Evolutionary conservation across 306 rosid genomes (phyloP).

Genomic region (Lathyrus aphaca): DNA sequence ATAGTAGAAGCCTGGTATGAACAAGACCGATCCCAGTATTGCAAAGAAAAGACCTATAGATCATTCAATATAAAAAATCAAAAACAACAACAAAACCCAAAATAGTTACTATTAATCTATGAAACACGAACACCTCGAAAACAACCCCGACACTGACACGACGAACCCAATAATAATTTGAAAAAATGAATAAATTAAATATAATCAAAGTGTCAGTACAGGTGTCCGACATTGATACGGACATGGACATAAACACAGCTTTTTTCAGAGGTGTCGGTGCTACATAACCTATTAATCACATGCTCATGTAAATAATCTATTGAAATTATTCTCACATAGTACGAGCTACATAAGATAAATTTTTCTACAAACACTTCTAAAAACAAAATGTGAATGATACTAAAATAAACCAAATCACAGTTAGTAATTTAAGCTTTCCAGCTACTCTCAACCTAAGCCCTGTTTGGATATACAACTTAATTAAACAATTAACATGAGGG

Average conservation of each 20-base stretch:
- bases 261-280: no score
- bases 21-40: constrained; percentile 71
- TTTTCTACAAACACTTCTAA: neutral
- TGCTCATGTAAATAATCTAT: neutral
- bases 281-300: neutral
- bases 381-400: neutral
- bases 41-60: constrained; percentile 67
- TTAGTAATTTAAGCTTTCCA: neutral
- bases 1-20: constrained; percentile 92
- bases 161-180: no score
- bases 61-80: neutral
- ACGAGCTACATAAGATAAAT: neutral
- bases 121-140: no score
- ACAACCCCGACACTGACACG: no score
- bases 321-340: neutral
- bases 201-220: no score
- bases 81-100: neutral
- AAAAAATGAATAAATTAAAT: no score
- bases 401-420: neutral
- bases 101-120: neutral
- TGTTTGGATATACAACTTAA: neutral
- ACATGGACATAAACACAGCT: no score
- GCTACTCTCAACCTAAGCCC: neutral
- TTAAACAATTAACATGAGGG: neutral
- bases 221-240: no score